Evolutionary conservation across 2,329 filamentous ascomycete genomes (phyloP).

Genomic region (Coniochaeta prunicola): DNA sequence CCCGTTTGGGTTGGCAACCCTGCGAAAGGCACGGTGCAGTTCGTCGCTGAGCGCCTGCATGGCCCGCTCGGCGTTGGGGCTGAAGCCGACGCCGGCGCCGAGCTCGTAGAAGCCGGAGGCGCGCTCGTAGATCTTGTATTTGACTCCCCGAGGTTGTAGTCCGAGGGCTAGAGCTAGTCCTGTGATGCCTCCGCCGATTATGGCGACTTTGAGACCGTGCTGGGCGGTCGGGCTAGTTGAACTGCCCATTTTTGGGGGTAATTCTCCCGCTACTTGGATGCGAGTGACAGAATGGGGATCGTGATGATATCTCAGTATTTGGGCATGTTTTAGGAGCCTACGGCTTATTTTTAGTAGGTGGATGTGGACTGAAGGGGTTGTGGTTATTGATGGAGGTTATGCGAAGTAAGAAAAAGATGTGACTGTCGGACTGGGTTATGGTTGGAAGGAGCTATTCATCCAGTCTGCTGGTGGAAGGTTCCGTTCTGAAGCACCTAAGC

Average conservation of each 20-base stretch:
- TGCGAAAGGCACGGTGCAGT: slow-evolving; percentile 29
- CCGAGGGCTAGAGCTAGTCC: slow-evolving; percentile 41
- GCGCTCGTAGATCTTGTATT: slow-evolving; percentile 39
- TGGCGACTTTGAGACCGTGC: slow-evolving; percentile 27
- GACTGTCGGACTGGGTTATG: neutral
- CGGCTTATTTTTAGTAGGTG: too few relatives aligned
- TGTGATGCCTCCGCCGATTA: slow-evolving; percentile 45
- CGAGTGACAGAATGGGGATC: neutral
- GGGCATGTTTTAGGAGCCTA: neutral
- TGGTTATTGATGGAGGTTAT: too few relatives aligned
- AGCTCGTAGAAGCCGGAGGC: slow-evolving; percentile 33
- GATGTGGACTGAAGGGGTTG: too few relatives aligned
- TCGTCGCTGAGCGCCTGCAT: slow-evolving; percentile 30
- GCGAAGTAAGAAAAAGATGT: neutral
- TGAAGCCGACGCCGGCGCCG: slow-evolving; percentile 45
- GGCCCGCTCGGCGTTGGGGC: slow-evolving; percentile 41
- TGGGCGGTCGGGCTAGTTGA: neutral
- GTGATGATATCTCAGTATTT: neutral
- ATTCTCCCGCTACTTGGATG: neutral
- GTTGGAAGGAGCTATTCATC: neutral
- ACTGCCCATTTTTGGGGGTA: neutral
- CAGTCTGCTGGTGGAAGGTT: neutral
- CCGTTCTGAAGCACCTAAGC: neutral
- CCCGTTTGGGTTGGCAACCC: slow-evolving; percentile 27
- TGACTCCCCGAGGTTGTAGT: slow-evolving; percentile 32